These are phyloP conservation scores for Paracoccidioides brasiliensis DNA, from an alignment of 2,329 filamentous ascomycete species.

Conservation along the genomic window DNA sequence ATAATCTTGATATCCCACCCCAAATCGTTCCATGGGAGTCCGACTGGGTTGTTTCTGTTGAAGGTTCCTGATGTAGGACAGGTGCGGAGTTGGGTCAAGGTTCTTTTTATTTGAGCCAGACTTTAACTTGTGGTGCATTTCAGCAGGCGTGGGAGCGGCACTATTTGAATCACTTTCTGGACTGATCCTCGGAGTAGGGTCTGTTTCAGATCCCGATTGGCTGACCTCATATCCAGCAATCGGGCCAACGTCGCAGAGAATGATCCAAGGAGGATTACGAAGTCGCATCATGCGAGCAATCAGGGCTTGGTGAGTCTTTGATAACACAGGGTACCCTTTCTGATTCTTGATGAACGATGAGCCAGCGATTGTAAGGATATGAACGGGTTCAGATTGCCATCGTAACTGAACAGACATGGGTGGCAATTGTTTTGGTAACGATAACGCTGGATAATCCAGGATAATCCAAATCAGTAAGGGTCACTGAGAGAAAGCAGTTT, in stretches of 20 bases:
- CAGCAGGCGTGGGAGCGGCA: slow-evolving; percentile 56
- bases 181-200: slow-evolving; percentile 7
- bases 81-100: slow-evolving; percentile 49
- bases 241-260: slow-evolving; percentile 45
- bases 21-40: slow-evolving; percentile 51
- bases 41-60: slow-evolving; percentile 65
- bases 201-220: slow-evolving; percentile 12
- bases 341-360: slow-evolving; percentile 45
- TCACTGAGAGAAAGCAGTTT: background rate
- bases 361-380: slow-evolving; percentile 41
- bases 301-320: slow-evolving; percentile 44
- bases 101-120: slow-evolving; percentile 34
- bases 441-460: slow-evolving; percentile 34
- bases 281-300: slow-evolving; percentile 46
- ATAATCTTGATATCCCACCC: slow-evolving; percentile 76
- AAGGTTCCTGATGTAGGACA: slow-evolving; percentile 72
- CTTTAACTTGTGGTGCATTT: slow-evolving; percentile 41
- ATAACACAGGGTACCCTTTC: slow-evolving; percentile 46
- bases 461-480: slow-evolving; percentile 9
- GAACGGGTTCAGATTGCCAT: slow-evolving; percentile 52
- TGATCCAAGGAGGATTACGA: slow-evolving; percentile 45
- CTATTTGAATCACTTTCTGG: slow-evolving; percentile 1
- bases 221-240: slow-evolving; percentile 31
- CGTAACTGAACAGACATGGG: slow-evolving; percentile 42
- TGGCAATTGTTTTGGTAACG: slow-evolving; percentile 48